phyloP scores from a whole-genome alignment of 2,329 filamentous ascomycete genomes.

The Coniochaeta hoffmannii region DNA sequence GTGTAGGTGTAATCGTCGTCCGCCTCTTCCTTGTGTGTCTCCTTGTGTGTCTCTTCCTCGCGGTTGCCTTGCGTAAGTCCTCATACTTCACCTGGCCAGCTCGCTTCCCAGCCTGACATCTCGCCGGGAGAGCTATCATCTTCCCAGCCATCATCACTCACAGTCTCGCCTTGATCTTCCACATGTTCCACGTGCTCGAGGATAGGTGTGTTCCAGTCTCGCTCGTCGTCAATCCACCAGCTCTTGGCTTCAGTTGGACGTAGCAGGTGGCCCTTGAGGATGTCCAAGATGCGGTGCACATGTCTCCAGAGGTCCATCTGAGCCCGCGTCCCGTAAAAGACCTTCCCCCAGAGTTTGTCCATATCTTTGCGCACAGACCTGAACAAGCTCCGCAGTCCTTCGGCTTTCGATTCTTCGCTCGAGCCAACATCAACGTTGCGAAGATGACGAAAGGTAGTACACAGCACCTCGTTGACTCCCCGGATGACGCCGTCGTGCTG shows the following conservation, averaged over 20 bases:
- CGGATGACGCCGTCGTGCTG: no score
- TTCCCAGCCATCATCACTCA: not conserved
- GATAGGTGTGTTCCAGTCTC: not conserved
- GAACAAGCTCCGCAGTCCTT: no score
- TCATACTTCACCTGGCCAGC: no score
- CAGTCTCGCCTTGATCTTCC: not conserved
- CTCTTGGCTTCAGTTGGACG: not conserved
- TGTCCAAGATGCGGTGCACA: not conserved
- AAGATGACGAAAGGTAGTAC: no score
- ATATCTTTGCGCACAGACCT: not conserved
- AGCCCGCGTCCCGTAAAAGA: not conserved
- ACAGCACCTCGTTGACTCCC: no score
- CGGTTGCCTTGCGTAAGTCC: no score
- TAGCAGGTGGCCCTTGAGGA: not conserved
- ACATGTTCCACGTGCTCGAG: not conserved
- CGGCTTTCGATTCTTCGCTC: no score
- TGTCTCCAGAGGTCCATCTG: not conserved
- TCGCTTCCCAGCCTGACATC: no score
- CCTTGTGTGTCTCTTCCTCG: no score
- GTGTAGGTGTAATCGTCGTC: no score
- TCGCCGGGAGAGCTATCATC: not conserved
- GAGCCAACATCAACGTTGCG: no score
- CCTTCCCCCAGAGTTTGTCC: not conserved
- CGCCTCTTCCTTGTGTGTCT: no score
- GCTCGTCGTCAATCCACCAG: not conserved